Evolutionary conservation across 129 eudicot genomes (phyloP).

Genomic region (Flaveria trinervia): DNA sequence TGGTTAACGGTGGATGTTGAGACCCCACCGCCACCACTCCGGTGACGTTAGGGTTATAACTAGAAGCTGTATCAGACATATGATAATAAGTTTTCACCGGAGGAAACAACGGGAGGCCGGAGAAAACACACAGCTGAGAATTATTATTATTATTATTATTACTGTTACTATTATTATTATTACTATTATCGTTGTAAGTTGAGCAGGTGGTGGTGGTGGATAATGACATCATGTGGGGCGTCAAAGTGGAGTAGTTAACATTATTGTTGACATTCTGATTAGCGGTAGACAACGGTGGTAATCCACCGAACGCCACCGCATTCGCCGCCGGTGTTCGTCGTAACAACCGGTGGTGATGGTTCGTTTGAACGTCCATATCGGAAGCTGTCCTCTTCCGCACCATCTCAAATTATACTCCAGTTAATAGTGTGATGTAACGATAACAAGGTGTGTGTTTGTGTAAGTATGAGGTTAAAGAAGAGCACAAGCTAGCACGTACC

Average conservation of each 20-base stretch:
- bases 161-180: background rate
- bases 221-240: slow-evolving; percentile 37
- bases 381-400: slow-evolving; percentile 78
- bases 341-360: slow-evolving; percentile 19
- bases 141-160: background rate
- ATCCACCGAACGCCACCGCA: slow-evolving; percentile 15
- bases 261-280: no score
- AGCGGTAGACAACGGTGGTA: background rate
- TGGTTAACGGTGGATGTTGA: background rate
- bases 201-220: slow-evolving; percentile 29
- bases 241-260: slow-evolving; percentile 76
- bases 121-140: slow-evolving; percentile 68
- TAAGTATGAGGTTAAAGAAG: background rate
- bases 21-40: background rate
- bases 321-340: slow-evolving; percentile 11
- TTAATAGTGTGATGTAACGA: background rate
- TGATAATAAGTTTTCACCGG: slow-evolving; percentile 42
- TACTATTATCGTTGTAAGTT: slow-evolving; percentile 22
- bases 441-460: background rate
- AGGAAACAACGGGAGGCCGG: slow-evolving; percentile 88
- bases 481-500: no score
- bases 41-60: background rate
- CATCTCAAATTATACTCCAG: slow-evolving; percentile 31
- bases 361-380: slow-evolving; percentile 56
- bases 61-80: background rate